Percentiles rank a stretch among this genome's conserved stretches.
Conservation (phyloP, 2,329 filamentous ascomycete species). For the Coniochaeta hoffmannii region DNA sequence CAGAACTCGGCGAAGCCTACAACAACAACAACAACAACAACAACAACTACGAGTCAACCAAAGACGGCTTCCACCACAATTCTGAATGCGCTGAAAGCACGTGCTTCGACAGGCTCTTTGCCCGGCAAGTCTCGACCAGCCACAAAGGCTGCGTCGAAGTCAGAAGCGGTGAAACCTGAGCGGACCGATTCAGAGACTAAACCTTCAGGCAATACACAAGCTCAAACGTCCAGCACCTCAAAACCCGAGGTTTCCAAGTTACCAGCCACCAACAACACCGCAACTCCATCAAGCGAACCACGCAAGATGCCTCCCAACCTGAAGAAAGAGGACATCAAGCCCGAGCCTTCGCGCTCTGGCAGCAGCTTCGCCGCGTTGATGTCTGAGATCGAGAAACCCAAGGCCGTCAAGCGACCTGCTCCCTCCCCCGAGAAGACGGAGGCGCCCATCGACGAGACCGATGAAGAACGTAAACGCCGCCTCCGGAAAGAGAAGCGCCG, state of each 20-base stretch:
- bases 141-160: slow-evolving; percentile 32
- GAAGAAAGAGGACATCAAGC: slow-evolving; percentile 11
- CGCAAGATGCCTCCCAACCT: slow-evolving; percentile 7
- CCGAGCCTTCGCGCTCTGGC: slow-evolving; percentile 24
- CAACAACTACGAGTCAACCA: background rate
- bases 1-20: slow-evolving; percentile 12
- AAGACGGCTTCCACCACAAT: background rate
- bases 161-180: slow-evolving; percentile 25
- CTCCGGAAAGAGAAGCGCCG: slow-evolving; percentile 66
- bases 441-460: slow-evolving; percentile 52
- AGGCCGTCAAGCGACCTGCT: slow-evolving; percentile 32
- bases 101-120: slow-evolving; percentile 24
- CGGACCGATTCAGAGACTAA: background rate
- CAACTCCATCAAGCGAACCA: slow-evolving; percentile 16
- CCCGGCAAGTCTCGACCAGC: slow-evolving; percentile 40
- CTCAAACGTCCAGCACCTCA: background rate
- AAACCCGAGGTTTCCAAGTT: slow-evolving; percentile 12
- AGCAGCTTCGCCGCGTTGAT: slow-evolving; percentile 43
- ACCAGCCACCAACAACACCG: slow-evolving; percentile 15
- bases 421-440: slow-evolving; percentile 32
- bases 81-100: slow-evolving; percentile 12
- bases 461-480: slow-evolving; percentile 59
- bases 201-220: background rate
- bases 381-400: slow-evolving; percentile 41
- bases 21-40: slow-evolving; percentile 4